Conservation (phyloP, 2,329 filamentous ascomycete species). For the Aspergillus fructus region DNA sequence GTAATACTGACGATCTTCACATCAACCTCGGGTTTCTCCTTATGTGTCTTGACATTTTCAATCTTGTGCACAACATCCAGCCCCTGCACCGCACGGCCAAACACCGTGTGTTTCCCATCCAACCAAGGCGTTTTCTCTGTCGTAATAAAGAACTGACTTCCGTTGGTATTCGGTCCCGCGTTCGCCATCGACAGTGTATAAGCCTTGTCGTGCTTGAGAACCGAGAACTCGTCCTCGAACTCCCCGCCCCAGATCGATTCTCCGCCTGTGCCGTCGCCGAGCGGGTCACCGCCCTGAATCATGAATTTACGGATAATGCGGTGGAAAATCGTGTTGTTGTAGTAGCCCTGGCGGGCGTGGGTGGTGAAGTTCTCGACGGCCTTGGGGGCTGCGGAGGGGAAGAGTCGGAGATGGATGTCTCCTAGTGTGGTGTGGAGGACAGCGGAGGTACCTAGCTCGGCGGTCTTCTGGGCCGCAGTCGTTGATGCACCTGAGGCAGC, state of each 20-base stretch:
- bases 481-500: constrained; percentile 50
- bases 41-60: constrained; percentile 81
- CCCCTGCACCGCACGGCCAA: constrained; percentile 84
- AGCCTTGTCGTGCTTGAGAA: constrained; percentile 87
- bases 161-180: constrained; percentile 91
- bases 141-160: constrained; percentile 97
- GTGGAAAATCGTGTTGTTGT: constrained; percentile 97
- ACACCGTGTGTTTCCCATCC: constrained; percentile 96
- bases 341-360: constrained; percentile 85
- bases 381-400: constrained; percentile 88
- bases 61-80: constrained; percentile 95
- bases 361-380: constrained; percentile 97
- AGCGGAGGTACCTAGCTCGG: constrained; percentile 74
- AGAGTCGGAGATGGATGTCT: constrained; percentile 90
- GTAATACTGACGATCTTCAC: constrained; percentile 92
- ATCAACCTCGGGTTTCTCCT: constrained; percentile 94
- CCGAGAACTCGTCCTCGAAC: constrained; percentile 92
- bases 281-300: constrained; percentile 83
- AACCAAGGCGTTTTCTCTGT: constrained; percentile 97
- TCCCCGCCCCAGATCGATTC: constrained; percentile 91
- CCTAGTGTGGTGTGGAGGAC: constrained; percentile 90
- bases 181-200: constrained; percentile 99
- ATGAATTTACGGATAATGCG: constrained; percentile 97
- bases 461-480: constrained; percentile 57
- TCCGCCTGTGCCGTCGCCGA: constrained; percentile 85